Base-by-base conservation (phyloP, 768 basidiomycete species). In the Boletus pseudo-olivaceus region DNA sequence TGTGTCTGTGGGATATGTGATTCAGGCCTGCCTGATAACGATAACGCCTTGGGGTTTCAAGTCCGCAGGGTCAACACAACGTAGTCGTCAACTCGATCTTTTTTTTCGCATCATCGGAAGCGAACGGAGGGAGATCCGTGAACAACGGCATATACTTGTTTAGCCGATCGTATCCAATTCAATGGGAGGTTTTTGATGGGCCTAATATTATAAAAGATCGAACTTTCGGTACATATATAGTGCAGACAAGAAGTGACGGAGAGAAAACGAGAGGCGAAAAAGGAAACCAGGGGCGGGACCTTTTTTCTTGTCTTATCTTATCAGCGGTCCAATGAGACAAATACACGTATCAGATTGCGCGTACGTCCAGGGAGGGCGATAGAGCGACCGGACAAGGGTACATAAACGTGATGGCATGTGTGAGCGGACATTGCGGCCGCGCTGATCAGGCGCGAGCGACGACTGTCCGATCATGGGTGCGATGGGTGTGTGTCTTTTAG, bases 301-400 rank as follows among this genome's bases (percentile, higher is more conserved):
- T 41, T 55, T 51, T 57, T 32, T 38, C 26, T 58, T 59, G 67
- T 64, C 62, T 67, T 68, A 68, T 67, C 66, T 67, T 68, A 67
- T 67, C 66, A 34, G 29, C 33, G 32, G 37, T n/a, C 67, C 61
- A 68, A 59, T 64, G 40, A 44, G 20, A 35, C 17, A 23, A 1
- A 45, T 55, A 63, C 66, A 67, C 66, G 66, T 67, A 66, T 51
- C 51, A 4, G 34, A 49, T 57, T 57, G 58, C 59, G 53, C 54
- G 52, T 44, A 20, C 44, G 50, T 33, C 39, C 35, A n/a, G 17
- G 38, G 23, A n/a, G 27, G 63, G 63, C 12, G 58, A 60, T 68
- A 68, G 50, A 55, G 58, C 41, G 66, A 45, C 29, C 30, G 32
- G 34, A 55, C 19, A 29, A 43, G 26, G 17, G 35, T 47, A 45